Evolutionary conservation across 208 protist species (phyloP).

Genomic region (Acanthamoeba lenticulata): DNA sequence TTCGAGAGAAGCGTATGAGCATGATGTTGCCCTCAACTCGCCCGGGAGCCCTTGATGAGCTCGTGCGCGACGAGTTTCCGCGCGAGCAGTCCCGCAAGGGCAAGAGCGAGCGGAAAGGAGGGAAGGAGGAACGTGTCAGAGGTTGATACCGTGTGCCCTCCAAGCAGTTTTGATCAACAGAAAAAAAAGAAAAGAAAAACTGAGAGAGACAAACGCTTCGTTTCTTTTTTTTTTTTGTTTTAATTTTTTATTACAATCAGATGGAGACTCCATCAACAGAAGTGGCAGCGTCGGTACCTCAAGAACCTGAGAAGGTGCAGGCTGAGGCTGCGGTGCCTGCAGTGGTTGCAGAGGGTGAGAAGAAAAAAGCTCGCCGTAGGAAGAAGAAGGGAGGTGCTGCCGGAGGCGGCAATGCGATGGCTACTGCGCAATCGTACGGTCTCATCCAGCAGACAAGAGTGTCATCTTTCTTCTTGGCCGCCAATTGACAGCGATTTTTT

Average conservation of each 20-base stretch:
- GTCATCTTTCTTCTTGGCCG: too few relatives aligned
- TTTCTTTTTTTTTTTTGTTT: too few relatives aligned
- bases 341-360: conserved; percentile 15
- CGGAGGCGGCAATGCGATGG: background rate
- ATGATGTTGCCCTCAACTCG: too few relatives aligned
- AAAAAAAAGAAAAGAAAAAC: background rate
- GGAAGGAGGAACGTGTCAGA: too few relatives aligned
- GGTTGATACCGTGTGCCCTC: too few relatives aligned
- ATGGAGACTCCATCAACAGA: background rate
- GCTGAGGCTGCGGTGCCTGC: background rate
- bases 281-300: background rate
- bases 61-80: too few relatives aligned
- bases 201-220: background rate
- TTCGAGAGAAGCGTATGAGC: too few relatives aligned
- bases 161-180: background rate
- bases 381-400: background rate
- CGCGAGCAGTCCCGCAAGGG: too few relatives aligned
- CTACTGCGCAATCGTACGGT: background rate
- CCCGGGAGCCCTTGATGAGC: too few relatives aligned
- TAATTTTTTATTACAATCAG: background rate
- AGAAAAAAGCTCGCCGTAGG: background rate
- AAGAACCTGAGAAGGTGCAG: background rate
- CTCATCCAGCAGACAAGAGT: background rate
- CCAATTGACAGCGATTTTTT: too few relatives aligned
- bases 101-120: too few relatives aligned